These are phyloP conservation scores for Nakazawaea ernobii DNA, from an alignment of 805 yeast genomes.

Conservation along the genomic window DNA sequence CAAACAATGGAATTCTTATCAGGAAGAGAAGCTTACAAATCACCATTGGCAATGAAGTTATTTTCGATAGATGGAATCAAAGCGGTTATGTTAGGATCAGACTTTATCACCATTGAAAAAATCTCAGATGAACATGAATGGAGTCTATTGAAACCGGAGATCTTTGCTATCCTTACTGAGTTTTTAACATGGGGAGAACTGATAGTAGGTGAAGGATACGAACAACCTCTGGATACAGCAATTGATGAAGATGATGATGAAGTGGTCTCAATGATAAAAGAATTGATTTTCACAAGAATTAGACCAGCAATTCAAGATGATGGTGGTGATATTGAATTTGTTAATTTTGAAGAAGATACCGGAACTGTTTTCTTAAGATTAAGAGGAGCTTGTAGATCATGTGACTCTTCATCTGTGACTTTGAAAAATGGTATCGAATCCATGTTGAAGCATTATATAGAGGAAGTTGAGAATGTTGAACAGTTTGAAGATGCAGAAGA, in stretches of 20 bases:
- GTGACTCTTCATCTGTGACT: constrained; percentile 88
- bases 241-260: constrained; percentile 67
- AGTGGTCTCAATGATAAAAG: constrained; percentile 83
- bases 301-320: constrained; percentile 98
- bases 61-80: constrained; percentile 72
- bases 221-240: constrained; percentile 22
- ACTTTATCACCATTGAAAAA: constrained; percentile 81
- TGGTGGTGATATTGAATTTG: constrained; percentile 93
- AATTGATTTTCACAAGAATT: constrained; percentile 86
- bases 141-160: constrained; percentile 62
- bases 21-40: constrained; percentile 69
- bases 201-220: constrained; percentile 37
- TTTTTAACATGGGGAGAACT: constrained; percentile 51
- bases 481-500: constrained; percentile 85
- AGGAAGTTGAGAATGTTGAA: constrained; percentile 84
- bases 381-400: constrained; percentile 94
- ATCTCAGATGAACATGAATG: constrained; percentile 40
- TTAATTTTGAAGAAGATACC: constrained; percentile 76
- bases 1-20: constrained; percentile 67
- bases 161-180: constrained; percentile 53
- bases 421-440: constrained; percentile 92
- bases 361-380: constrained; percentile 86
- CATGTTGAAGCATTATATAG: constrained; percentile 96
- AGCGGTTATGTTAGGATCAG: constrained; percentile 74
- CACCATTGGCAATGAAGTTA: constrained; percentile 73